These are phyloP conservation scores for Cyclocybe cylindracea DNA, from an alignment of 768 basidiomycete species.

Conservation along the genomic window DNA sequence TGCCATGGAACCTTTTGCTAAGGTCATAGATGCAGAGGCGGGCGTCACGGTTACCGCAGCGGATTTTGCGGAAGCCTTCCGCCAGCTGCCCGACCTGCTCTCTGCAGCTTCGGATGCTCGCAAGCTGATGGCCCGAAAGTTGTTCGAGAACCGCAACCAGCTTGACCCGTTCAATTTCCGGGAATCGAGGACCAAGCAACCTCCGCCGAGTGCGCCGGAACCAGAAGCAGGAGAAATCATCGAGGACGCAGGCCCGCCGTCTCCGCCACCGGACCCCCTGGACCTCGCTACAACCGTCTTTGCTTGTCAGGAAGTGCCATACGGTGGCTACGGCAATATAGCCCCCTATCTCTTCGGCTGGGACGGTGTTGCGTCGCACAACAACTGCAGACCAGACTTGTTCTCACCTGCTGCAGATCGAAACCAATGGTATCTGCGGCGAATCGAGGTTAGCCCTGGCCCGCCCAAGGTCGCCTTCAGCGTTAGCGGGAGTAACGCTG, in stretches of 20 bases:
- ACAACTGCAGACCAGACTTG: neutral
- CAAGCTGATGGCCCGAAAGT: neutral
- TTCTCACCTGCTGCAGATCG: too few relatives aligned
- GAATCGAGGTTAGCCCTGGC: too few relatives aligned
- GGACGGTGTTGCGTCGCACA: neutral
- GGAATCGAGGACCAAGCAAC: neutral
- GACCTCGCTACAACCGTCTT: neutral
- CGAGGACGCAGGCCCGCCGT: neutral
- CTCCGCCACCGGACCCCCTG: neutral
- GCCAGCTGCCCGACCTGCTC: neutral
- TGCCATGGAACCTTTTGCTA: neutral
- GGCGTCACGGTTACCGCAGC: neutral
- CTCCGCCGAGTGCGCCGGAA: neutral
- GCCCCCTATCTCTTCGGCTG: neutral
- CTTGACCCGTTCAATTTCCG: too few relatives aligned
- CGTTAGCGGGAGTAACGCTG: neutral
- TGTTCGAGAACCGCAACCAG: neutral
- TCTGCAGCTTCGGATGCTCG: neutral
- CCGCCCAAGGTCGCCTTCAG: neutral
- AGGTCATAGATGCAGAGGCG: constrained; percentile 1
- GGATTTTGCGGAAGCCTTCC: neutral
- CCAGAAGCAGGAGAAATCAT: neutral
- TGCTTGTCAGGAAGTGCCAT: neutral
- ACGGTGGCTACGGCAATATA: neutral
- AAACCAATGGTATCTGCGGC: too few relatives aligned